Evolutionary conservation across 306 rosid genomes (phyloP).

Genomic region (Gillenia trifoliata): DNA sequence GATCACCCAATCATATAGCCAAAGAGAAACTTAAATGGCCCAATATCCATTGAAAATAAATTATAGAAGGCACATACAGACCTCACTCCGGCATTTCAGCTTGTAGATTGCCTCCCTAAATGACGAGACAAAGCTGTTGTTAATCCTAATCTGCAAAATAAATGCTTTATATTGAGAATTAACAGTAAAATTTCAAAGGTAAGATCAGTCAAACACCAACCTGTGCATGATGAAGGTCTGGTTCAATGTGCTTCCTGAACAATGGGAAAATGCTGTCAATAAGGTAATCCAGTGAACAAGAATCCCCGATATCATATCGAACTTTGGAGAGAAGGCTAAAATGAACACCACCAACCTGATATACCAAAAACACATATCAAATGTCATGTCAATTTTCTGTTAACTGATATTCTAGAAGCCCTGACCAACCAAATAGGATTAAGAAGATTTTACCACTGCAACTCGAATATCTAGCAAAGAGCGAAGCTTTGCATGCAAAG

Average conservation of each 20-base stretch:
- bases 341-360: conserved; percentile 98
- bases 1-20: conserved; percentile 1
- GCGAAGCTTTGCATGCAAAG: conserved; percentile 92
- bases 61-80: conserved; percentile 26
- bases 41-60: conserved; percentile 11
- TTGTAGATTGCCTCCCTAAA: conserved; percentile 99
- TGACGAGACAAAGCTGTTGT: conserved; percentile 96
- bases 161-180: conserved; percentile 24
- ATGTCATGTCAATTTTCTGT: conserved; percentile 8
- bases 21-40: background rate
- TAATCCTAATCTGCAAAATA: conserved; percentile 87
- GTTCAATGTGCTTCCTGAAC: conserved; percentile 95
- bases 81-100: conserved; percentile 90
- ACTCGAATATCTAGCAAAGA: conserved; percentile 98
- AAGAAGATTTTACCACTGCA: conserved; percentile 70
- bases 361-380: conserved; percentile 27
- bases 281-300: conserved; percentile 93
- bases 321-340: conserved; percentile 97
- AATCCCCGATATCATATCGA: conserved; percentile 93
- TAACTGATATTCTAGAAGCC: conserved; percentile 22
- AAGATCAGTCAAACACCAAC: conserved; percentile 49
- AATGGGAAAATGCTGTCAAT: conserved; percentile 98
- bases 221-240: conserved; percentile 99
- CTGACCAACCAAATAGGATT: background rate
- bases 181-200: conserved; percentile 22